phyloP scores from a whole-genome alignment of 1,284 basidiomycete species.

The Trichosporon sp. region DNA sequence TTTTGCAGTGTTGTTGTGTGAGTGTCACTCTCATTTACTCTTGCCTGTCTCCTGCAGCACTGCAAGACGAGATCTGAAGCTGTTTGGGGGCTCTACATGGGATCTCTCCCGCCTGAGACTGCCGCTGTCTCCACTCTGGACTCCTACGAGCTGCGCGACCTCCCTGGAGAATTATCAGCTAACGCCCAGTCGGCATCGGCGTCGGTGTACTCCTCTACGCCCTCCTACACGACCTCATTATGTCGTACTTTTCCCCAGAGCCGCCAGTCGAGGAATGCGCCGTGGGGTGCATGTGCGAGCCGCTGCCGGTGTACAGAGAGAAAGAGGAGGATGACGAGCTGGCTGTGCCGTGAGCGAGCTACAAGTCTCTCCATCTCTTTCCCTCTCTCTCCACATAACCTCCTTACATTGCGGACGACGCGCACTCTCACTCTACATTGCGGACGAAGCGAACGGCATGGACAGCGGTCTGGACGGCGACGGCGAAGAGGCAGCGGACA shows the following conservation, averaged over 20 bases:
- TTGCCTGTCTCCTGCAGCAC: too few species aligned
- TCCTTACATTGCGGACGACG: too few species aligned
- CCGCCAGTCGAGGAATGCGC: background rate
- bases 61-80: too few species aligned
- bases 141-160: too few species aligned
- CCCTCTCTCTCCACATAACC: background rate
- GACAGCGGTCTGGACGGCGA: too few species aligned
- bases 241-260: background rate
- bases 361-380: background rate
- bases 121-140: too few species aligned
- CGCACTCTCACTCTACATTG: too few species aligned
- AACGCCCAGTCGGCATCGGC: constrained; percentile 17
- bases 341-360: background rate
- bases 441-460: too few species aligned
- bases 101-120: too few species aligned
- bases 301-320: background rate
- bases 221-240: constrained; percentile 9
- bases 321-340: background rate
- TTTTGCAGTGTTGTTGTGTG: background rate
- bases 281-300: background rate
- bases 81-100: too few species aligned
- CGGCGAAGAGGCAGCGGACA: too few species aligned
- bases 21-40: background rate
- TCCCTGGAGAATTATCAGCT: background rate
- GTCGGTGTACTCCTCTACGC: constrained; percentile 18